Conservation (phyloP, 345 rosid genomes). For the Eucalyptus erythrocorys region DNA sequence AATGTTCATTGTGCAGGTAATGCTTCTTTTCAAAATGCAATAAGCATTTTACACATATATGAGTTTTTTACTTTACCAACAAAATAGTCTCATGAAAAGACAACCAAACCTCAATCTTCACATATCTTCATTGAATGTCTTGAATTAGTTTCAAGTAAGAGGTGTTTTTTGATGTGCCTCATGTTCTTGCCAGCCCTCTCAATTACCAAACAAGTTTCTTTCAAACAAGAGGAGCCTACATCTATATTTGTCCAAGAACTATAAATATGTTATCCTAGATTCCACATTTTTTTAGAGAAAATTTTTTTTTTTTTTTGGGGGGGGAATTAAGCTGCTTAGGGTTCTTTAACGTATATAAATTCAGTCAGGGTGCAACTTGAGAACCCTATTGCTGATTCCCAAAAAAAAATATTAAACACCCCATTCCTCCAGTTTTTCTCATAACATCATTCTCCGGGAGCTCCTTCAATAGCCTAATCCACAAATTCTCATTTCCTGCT, state of each 20-base stretch:
- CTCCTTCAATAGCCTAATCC: neutral
- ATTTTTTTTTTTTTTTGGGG: too few species aligned
- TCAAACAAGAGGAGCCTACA: neutral
- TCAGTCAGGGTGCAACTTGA: neutral
- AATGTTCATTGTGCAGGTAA: neutral
- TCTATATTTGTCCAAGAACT: neutral
- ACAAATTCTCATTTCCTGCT: neutral
- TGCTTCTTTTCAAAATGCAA: neutral
- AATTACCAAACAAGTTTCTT: neutral
- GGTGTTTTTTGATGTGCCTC: neutral
- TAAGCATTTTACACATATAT: neutral
- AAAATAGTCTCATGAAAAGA: neutral
- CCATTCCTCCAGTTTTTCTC: neutral
- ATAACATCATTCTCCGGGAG: neutral
- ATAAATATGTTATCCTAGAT: neutral
- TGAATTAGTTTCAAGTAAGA: neutral
- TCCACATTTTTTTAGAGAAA: neutral
- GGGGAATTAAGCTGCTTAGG: neutral
- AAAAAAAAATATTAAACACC: neutral
- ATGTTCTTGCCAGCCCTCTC: neutral
- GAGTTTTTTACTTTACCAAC: neutral
- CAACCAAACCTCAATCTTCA: neutral
- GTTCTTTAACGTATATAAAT: neutral
- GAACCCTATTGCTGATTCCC: neutral
- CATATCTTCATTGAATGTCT: neutral